A percentile compares a stretch with the other conserved stretches of the same genome.
phyloP scores from a whole-genome alignment of 2,329 filamentous ascomycete species.

The Tolypocladium ophioglossoides region DNA sequence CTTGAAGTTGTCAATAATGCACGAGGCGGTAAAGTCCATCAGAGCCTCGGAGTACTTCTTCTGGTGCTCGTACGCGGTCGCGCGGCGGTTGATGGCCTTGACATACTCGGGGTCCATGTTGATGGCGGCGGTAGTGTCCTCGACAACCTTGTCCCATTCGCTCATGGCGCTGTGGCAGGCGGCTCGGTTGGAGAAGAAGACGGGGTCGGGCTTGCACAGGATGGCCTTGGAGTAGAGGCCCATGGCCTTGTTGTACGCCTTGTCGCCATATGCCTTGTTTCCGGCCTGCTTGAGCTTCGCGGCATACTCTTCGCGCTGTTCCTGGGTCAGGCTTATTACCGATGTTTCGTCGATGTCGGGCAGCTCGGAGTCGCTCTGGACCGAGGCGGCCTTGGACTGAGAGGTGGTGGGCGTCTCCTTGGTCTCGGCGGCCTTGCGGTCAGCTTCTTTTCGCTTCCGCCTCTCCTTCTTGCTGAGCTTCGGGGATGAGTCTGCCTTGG shows the following conservation, averaged over 20 bases:
- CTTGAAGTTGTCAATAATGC: conserved; percentile 96
- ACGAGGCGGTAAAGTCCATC: conserved; percentile 95
- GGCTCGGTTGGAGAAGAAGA: conserved; percentile 98
- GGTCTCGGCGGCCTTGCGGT: conserved; percentile 43
- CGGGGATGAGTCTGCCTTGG: conserved; percentile 38
- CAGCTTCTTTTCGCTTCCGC: conserved; percentile 74
- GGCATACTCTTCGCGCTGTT: conserved; percentile 79
- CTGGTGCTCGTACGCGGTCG: conserved; percentile 92
- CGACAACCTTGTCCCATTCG: conserved; percentile 92
- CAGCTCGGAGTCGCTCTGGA: conserved; percentile 54
- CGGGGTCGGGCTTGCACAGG: conserved; percentile 90
- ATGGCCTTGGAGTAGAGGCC: conserved; percentile 93
- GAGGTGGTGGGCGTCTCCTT: conserved; percentile 26
- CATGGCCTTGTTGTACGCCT: conserved; percentile 90
- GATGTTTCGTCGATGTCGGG: conserved; percentile 54
- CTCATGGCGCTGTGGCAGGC: conserved; percentile 92
- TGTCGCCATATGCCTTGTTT: conserved; percentile 91
- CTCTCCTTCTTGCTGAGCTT: conserved; percentile 86
- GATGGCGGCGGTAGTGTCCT: conserved; percentile 92
- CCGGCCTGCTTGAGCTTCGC: conserved; percentile 88
- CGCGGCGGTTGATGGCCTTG: conserved; percentile 93
- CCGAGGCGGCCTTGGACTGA: conserved; percentile 38
- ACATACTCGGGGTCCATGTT: conserved; percentile 91
- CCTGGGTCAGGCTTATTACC: conserved; percentile 36
- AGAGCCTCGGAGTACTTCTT: conserved; percentile 87